Conservation (phyloP, 2,329 filamentous ascomycete species). For the Septoria petroselini region DNA sequence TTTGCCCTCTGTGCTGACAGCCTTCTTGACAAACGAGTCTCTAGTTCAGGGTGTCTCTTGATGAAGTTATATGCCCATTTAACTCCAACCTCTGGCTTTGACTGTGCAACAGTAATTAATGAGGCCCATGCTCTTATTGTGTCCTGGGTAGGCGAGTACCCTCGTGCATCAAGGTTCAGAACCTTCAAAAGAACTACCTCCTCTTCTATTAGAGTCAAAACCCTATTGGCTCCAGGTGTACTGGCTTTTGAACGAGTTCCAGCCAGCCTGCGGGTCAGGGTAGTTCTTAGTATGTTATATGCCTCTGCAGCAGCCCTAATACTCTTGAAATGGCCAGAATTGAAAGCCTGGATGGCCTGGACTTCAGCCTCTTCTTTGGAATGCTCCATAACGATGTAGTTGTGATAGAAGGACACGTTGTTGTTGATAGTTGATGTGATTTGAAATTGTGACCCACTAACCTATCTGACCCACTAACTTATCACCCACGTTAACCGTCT, state of each 20-base stretch:
- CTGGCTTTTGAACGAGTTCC: background rate
- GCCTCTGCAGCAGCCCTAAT: background rate
- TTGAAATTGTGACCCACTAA: too few relatives aligned
- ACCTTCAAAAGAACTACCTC: background rate
- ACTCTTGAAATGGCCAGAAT: background rate
- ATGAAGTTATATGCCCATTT: background rate
- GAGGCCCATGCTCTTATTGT: background rate
- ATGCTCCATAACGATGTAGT: too few relatives aligned
- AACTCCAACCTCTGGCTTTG: background rate
- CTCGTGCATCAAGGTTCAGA: background rate
- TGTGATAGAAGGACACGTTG: too few relatives aligned
- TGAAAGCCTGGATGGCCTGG: background rate
- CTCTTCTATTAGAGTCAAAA: background rate
- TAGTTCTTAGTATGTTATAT: background rate
- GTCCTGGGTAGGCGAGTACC: background rate
- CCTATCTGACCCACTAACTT: too few relatives aligned
- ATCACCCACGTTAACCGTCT: too few relatives aligned
- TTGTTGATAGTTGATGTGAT: too few relatives aligned
- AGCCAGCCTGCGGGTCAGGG: background rate
- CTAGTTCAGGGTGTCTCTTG: background rate
- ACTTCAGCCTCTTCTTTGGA: too few relatives aligned
- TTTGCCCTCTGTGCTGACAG: background rate
- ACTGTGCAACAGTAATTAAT: background rate
- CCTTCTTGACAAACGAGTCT: background rate
- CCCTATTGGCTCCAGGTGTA: background rate